A percentile compares a stretch with the other conserved stretches of the same genome.
Evolutionary conservation across 1,284 basidiomycete species (phyloP).

Genomic region (Pulveroboletus sp.): DNA sequence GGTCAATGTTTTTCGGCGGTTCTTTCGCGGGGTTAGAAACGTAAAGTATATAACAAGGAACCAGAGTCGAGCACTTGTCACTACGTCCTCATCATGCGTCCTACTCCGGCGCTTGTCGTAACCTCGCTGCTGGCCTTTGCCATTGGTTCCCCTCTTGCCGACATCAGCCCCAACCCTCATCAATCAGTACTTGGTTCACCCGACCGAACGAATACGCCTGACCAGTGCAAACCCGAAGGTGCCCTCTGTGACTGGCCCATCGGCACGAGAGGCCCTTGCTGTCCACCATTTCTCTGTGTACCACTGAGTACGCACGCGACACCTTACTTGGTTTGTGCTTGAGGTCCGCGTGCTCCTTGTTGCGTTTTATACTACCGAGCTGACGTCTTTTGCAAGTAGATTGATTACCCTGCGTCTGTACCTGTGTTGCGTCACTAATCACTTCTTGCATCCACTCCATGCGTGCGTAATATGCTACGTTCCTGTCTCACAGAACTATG

Average conservation of each 20-base stretch:
- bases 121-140: slow-evolving; percentile 4
- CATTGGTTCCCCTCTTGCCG: slow-evolving; percentile 12
- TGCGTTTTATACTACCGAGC: not conserved
- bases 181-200: slow-evolving; percentile 6
- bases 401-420: not conserved
- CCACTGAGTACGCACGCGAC: slow-evolving; percentile 1
- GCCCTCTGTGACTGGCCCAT: slow-evolving; percentile 19
- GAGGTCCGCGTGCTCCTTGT: not conserved
- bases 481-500: no score
- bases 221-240: slow-evolving; percentile 5
- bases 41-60: no score
- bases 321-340: slow-evolving; percentile 16
- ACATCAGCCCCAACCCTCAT: slow-evolving; percentile 1
- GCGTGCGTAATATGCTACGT: not conserved
- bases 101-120: not conserved
- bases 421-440: not conserved
- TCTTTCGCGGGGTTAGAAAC: slow-evolving; percentile 7
- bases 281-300: slow-evolving; percentile 16
- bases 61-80: no score
- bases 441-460: not conserved
- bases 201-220: not conserved
- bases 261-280: slow-evolving; percentile 25
- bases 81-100: slow-evolving; percentile 16
- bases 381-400: not conserved
- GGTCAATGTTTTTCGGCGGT: not conserved